phyloP scores from a whole-genome alignment of 2,329 filamentous ascomycete genomes.

The Ophiostoma pallidulum region DNA sequence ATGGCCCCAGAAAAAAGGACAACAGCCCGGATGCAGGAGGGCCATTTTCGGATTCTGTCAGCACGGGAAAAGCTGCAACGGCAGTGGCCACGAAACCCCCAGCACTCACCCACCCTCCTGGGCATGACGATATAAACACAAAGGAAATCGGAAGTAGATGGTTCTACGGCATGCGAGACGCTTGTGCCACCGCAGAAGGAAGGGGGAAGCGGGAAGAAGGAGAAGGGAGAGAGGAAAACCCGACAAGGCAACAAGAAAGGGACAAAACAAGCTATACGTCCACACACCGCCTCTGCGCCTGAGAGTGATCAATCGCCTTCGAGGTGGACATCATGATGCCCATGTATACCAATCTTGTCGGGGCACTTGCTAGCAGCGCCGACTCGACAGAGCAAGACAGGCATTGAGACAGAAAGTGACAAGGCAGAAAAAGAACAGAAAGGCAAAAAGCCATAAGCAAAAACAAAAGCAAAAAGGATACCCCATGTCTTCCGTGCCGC shows the following conservation, averaged over 20 bases:
- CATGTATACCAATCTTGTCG: too few relatives aligned
- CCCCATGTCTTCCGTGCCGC: neutral
- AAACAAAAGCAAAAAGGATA: constrained; percentile 3
- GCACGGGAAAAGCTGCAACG: too few relatives aligned
- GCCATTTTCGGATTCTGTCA: too few relatives aligned
- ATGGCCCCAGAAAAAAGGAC: neutral
- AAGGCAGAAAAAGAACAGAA: neutral
- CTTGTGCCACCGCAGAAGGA: neutral
- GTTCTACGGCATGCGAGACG: neutral
- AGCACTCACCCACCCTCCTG: neutral
- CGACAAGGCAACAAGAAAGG: neutral
- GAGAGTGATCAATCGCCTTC: too few relatives aligned
- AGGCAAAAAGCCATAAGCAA: neutral
- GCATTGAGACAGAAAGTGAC: neutral
- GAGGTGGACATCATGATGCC: too few relatives aligned
- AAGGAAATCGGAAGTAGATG: constrained; percentile 15
- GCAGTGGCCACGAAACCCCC: too few relatives aligned
- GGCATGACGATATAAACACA: constrained; percentile 11
- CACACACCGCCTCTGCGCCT: too few relatives aligned
- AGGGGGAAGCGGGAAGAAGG: neutral
- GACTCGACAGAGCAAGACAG: neutral
- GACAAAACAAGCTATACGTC: neutral
- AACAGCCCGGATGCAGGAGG: neutral
- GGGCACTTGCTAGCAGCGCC: neutral
- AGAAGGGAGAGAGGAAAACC: neutral